Conservation (phyloP, 2,329 filamentous ascomycete genomes). For the Furcasterigmium furcatum region DNA sequence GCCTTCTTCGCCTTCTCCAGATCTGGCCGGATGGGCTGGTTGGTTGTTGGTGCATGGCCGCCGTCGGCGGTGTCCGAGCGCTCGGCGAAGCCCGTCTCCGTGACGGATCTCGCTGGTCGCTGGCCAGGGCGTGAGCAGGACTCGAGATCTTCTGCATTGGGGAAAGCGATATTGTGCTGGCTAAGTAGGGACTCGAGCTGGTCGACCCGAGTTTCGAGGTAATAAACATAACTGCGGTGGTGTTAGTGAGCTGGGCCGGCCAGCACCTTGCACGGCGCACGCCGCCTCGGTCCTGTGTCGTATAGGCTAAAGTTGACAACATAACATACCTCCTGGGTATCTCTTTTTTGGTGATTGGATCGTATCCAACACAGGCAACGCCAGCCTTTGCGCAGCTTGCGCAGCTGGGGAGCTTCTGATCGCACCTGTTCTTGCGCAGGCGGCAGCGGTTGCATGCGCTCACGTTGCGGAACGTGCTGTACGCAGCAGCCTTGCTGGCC, state of each 20-base stretch:
- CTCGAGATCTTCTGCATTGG: constrained; percentile 68
- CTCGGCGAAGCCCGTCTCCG: constrained; percentile 28
- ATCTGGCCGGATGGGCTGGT: constrained; percentile 7
- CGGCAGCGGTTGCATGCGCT: constrained; percentile 93
- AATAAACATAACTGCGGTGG: constrained; percentile 76
- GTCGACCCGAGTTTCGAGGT: constrained; percentile 81
- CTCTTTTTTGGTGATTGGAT: constrained; percentile 93
- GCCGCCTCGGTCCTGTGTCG: too few species aligned
- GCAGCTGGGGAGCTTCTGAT: constrained; percentile 88
- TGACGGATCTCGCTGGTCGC: constrained; percentile 27
- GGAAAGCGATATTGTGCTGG: constrained; percentile 67
- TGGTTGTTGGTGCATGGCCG: constrained; percentile 25
- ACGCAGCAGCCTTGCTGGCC: constrained; percentile 42
- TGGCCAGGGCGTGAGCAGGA: constrained; percentile 48
- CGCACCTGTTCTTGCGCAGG: constrained; percentile 89
- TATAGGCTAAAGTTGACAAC: too few species aligned
- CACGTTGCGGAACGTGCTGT: constrained; percentile 77
- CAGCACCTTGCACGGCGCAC: too few species aligned
- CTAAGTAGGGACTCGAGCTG: constrained; percentile 77
- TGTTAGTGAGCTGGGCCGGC: too few species aligned
- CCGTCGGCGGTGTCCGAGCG: constrained; percentile 26
- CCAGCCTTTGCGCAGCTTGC: constrained; percentile 90
- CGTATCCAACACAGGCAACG: constrained; percentile 90
- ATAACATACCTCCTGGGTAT: constrained; percentile 89
- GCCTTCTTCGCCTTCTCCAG: constrained; percentile 27